phyloP scores from a whole-genome alignment of 1,139 yeast species.

The Williopsis jadinii region DNA sequence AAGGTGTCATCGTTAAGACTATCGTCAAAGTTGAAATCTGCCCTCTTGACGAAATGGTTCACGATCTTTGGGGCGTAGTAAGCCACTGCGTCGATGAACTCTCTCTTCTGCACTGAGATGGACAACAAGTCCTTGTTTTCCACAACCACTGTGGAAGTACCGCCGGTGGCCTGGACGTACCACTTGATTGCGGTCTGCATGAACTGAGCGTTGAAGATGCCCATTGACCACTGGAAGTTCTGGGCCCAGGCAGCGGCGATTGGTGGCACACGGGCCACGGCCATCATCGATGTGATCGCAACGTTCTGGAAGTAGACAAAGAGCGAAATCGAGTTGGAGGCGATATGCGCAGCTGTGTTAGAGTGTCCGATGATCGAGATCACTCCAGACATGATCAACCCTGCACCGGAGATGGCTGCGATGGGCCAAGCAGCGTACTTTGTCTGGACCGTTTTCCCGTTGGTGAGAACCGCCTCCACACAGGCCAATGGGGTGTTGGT shows the following conservation, averaged over 20 bases:
- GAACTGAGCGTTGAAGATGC: slow-evolving; percentile 71
- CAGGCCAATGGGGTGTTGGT: slow-evolving; percentile 67
- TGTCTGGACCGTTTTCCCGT: slow-evolving; percentile 93
- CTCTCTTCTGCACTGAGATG: slow-evolving; percentile 69
- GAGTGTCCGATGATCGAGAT: slow-evolving; percentile 86
- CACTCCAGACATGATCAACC: slow-evolving; percentile 80
- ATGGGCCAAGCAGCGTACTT: slow-evolving; percentile 96
- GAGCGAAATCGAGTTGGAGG: slow-evolving; percentile 87
- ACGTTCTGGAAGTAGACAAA: slow-evolving; percentile 91
- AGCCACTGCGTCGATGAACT: slow-evolving; percentile 12
- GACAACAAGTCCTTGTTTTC: slow-evolving; percentile 49
- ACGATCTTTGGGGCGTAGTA: slow-evolving; percentile 9
- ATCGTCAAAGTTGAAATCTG: slow-evolving; percentile 42
- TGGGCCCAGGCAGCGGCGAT: slow-evolving; percentile 99
- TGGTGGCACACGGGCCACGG: slow-evolving; percentile 88
- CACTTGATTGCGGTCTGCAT: slow-evolving; percentile 86
- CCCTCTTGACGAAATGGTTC: slow-evolving; percentile 15
- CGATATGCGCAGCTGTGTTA: slow-evolving; percentile 93
- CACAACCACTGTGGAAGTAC: slow-evolving; percentile 69
- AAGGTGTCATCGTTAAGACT: slow-evolving; percentile 41
- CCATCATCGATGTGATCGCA: slow-evolving; percentile 95
- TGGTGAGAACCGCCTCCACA: slow-evolving; percentile 80
- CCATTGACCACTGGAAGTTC: slow-evolving; percentile 95
- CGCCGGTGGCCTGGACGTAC: slow-evolving; percentile 97
- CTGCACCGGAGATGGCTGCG: slow-evolving; percentile 85